Percentiles rank a stretch among this genome's conserved stretches.
Evolutionary conservation across 106 monocot species (phyloP).

Genomic region (Acorus calamus): DNA sequence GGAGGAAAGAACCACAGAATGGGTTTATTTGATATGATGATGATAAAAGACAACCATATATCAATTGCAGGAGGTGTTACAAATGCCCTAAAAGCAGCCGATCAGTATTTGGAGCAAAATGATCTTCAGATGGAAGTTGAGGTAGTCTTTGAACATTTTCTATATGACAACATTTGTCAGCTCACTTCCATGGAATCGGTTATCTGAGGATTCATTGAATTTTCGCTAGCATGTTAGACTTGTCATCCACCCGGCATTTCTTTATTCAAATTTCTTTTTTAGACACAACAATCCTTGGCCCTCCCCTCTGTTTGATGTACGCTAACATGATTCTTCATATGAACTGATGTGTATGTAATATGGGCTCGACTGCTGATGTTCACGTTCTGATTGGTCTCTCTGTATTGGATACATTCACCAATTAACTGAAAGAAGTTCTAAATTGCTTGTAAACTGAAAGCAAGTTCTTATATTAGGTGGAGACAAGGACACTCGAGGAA

Average conservation of each 20-base stretch:
- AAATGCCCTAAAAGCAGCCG: slow-evolving; percentile 74
- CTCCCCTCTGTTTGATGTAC: too few relatives aligned
- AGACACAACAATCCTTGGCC: too few relatives aligned
- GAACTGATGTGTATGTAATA: too few relatives aligned
- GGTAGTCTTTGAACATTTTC: slow-evolving; percentile 20
- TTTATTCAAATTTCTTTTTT: too few relatives aligned
- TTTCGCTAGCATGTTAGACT: too few relatives aligned
- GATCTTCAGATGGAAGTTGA: slow-evolving; percentile 76
- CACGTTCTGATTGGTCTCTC: not conserved
- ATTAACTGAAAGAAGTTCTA: not conserved
- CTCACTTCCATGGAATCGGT: too few relatives aligned
- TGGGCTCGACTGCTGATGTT: not conserved
- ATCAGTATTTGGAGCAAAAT: slow-evolving; percentile 52
- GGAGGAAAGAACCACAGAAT: slow-evolving; percentile 96
- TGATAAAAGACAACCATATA: slow-evolving; percentile 99
- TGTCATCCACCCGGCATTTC: too few relatives aligned
- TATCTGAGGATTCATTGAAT: too few relatives aligned
- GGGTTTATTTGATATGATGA: slow-evolving; percentile 99
- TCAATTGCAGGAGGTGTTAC: slow-evolving; percentile 83
- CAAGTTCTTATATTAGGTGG: slow-evolving; percentile 37
- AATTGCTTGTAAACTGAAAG: not conserved
- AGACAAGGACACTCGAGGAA: slow-evolving; percentile 92
- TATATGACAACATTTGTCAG: too few relatives aligned
- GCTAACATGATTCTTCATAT: too few relatives aligned
- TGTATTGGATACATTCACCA: not conserved